Base-by-base conservation (phyloP, 2,329 filamentous ascomycete species). In the Coniochaeta sp. region DNA sequence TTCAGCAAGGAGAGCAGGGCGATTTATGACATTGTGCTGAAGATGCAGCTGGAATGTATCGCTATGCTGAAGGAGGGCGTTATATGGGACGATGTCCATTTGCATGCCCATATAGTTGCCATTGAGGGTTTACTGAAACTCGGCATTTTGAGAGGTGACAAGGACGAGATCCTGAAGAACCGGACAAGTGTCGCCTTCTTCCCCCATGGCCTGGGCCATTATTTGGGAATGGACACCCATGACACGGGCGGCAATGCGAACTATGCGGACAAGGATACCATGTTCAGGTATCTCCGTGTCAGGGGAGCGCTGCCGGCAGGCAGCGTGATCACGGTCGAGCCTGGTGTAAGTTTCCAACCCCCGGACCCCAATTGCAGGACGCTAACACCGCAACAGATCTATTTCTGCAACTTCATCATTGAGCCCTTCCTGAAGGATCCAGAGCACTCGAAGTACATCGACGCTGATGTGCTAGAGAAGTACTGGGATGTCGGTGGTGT, bases 251-350 rank as follows among this genome's bases (percentile, higher is more conserved):
- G 90, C 24, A 87, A 91, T 71, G 80, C 89, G 38, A 89, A 93
- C 73, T 91, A 90, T 67, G 79, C 79, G 9, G 95, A 99, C 70
- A 78, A 82, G 62, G 93, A 99, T 71, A 79, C 84, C 38, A 85
- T 97, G 81, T 98, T 97, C 76, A 82, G 86, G 59, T 98, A 97
- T 70, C 77, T 99, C 62, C 82, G 95, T 52, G 87, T 96, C 43
- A 80, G 95, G 59, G 88, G 90, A 14, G 81, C 76, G 24, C 73
- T 97, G 56, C 91, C 91, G 0, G 88, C 86, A 0, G 89, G 89
- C 8, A 88, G 88, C 57, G 91, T 99, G 26, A 87, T 99, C 59
- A 99, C 95, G 0, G 93, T 98, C 43, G 95, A 99, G 78, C 95
- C 95, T 14, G 95, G 95, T 56, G 85, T 90, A 79, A 74, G 85